Evolutionary conservation across 2,329 filamentous ascomycete species (phyloP), one percentile per base, ranked within the genome.

Genomic region (Trichoderma sp.): DNA sequence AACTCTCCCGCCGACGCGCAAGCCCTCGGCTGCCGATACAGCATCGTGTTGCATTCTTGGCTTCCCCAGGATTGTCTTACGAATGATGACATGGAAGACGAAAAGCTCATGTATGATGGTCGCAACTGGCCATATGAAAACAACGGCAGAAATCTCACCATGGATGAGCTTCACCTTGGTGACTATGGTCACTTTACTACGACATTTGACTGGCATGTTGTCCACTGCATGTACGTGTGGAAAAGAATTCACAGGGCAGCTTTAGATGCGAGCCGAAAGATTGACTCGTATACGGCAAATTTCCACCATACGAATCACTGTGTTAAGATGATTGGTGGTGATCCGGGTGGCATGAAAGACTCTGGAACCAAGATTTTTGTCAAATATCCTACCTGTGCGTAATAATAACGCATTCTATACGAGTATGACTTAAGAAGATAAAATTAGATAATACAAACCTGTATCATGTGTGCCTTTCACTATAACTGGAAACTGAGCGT

Each of bases 271-370:
- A 71, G 31, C 4, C 69, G 56, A 56, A 71, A 76, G 68, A 29
- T 79, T 60, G 78, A 79, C 50, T 79, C 78, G 21, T 79, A 79
- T 60, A 79, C 78, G 59, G 78, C 77, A 2, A 77, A 79, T 38
- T 76, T 74, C 8, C 74, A 77, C 38, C 78, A 80, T 60, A 79
- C 78, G 11, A 77, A 74, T 33, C 79, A 80, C 62, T 79, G 79
- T 29, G 77, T 79, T 24, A 64, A 79, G 29, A 76, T 79, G 77
- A 78, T 79, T 63, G 77, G 74, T 4, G 77, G 76, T 0, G 31
- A 75, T 29, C 56, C 75, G 3, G 71, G 60, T 3, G 76, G 69
- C 3, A 75, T 77, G 74, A 76, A 77, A 69, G 71, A 76, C 11
- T 78, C 74, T 53, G 76, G 77, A 8, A 78, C 77, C 18, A 78